Evolutionary conservation across 2,329 filamentous ascomycete species (phyloP).

Genomic region (Ophioceras dolichostomum): DNA sequence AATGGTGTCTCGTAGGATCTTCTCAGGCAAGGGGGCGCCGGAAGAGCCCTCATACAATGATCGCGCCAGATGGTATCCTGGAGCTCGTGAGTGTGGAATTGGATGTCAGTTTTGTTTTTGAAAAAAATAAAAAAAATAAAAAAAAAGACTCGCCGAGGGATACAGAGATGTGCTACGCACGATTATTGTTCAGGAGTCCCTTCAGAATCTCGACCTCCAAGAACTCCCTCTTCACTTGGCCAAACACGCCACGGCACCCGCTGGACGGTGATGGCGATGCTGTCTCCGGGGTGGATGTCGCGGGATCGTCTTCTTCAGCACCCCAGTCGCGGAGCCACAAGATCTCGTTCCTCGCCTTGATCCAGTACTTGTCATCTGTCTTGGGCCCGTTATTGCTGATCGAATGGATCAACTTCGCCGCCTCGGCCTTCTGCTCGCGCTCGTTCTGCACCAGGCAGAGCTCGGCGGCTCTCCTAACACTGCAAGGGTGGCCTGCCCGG

Average conservation of each 20-base stretch:
- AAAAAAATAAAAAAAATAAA: background rate
- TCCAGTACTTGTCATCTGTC: constrained; percentile 53
- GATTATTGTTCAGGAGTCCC: constrained; percentile 46
- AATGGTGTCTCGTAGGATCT: constrained; percentile 46
- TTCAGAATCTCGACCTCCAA: constrained; percentile 64
- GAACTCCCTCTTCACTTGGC: constrained; percentile 44
- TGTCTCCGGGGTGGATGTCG: background rate
- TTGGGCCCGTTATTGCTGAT: constrained; percentile 36
- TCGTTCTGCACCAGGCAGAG: constrained; percentile 51
- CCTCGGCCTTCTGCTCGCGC: constrained; percentile 50
- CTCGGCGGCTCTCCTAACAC: constrained; percentile 43
- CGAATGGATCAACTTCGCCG: constrained; percentile 44
- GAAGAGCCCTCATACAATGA: constrained; percentile 46
- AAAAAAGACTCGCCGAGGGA: background rate
- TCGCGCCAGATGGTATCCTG: constrained; percentile 51
- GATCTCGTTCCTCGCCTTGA: constrained; percentile 47
- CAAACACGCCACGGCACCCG: constrained; percentile 33
- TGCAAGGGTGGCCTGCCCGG: constrained; percentile 34
- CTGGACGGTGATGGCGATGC: background rate
- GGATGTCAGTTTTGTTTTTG: background rate
- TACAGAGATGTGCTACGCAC: constrained; percentile 26
- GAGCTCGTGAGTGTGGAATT: constrained; percentile 8
- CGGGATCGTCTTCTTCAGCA: constrained; percentile 26
- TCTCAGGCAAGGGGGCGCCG: constrained; percentile 33
- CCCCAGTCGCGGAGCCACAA: constrained; percentile 69